Evolutionary conservation across 345 rosid genomes (phyloP), one percentile per base, ranked within the genome.

Genomic region (Eucalyptus sp.): DNA sequence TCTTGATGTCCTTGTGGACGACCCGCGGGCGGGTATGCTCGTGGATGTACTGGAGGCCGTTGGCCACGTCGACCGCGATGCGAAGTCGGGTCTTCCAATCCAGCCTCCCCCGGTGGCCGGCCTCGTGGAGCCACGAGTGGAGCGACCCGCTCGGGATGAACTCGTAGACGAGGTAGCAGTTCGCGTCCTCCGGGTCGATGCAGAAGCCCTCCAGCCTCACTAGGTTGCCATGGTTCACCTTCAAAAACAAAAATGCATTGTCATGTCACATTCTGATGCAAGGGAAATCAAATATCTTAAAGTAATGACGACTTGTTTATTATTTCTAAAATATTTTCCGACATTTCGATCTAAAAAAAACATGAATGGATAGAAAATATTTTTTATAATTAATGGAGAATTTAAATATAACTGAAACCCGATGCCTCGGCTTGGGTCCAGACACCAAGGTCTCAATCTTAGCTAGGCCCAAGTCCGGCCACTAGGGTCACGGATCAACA

Each of bases 221-320:
- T 87, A 95, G 90, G 88, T 93, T 96, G 86, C 96, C 96, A 90
- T 95, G 98, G 91, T 96, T 96, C 86, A 96, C 96, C 98, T 95
- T 87, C 86, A 91, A 46, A 48, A 88, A 48, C 64, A 48, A 29
- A 29, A 60, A 60, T 60, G 66, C 66, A 12, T 12, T 6, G 0
- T 60, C 66, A 60, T 60, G 15, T 27, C 66, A 62, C 71, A 1
- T 62, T 29, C 33, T 29, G 33, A 62, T 7, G 71, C 71, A 29
- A 29, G 71, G 33, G 18, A 29, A n/a, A 13, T 64, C 33, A 64
- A 64, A 64, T 64, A 14, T 64, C 76, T 64, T 1, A 4, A 37
- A 64, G 7, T n/a, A 31, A 29, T 56, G 13, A 56, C 10, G 62
- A 22, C 6, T 56, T 24, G 62, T 56, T 56, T 22, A 56, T 6